These are phyloP conservation scores for Ogataea nonfermentans DNA, from an alignment of 805 yeast genomes.

Conservation along the genomic window DNA sequence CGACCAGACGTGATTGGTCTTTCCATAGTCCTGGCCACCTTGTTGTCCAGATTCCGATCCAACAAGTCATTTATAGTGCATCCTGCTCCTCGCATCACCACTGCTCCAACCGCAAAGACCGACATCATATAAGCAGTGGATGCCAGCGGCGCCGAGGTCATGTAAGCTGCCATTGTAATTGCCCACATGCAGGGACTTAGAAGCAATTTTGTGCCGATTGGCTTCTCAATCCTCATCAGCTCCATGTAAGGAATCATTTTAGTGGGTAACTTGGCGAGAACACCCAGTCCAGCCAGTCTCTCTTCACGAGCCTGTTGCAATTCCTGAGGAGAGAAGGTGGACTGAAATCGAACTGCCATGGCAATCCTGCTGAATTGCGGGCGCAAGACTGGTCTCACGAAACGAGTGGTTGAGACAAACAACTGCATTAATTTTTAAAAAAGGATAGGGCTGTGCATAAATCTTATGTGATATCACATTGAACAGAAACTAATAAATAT, in stretches of 20 bases:
- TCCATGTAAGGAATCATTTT: constrained; percentile 87
- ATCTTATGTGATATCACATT: no score
- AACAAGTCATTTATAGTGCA: constrained; percentile 91
- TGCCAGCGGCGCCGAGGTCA: constrained; percentile 64
- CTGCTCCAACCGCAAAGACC: constrained; percentile 78
- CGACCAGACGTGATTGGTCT: constrained; percentile 93
- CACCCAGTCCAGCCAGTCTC: constrained; percentile 45
- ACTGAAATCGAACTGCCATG: constrained; percentile 5
- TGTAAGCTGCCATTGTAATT: constrained; percentile 81
- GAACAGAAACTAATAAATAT: no score
- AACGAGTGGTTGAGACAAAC: constrained; percentile 3
- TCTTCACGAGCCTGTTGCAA: constrained; percentile 50
- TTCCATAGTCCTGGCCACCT: constrained; percentile 84
- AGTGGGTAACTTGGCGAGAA: constrained; percentile 63
- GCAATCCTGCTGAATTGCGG: neutral
- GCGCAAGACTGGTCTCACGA: constrained; percentile 2
- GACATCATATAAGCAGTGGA: constrained; percentile 61
- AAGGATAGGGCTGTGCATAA: constrained; percentile 1
- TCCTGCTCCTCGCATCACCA: constrained; percentile 96
- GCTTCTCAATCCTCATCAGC: constrained; percentile 87
- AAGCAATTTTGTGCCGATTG: constrained; percentile 89
- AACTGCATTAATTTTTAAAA: constrained; percentile 1
- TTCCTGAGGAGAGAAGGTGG: constrained; percentile 39
- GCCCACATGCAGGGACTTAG: constrained; percentile 91
- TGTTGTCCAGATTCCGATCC: constrained; percentile 78